Conservation (phyloP, 352 stramenopile species). For the Phytophthora tentaculata region DNA sequence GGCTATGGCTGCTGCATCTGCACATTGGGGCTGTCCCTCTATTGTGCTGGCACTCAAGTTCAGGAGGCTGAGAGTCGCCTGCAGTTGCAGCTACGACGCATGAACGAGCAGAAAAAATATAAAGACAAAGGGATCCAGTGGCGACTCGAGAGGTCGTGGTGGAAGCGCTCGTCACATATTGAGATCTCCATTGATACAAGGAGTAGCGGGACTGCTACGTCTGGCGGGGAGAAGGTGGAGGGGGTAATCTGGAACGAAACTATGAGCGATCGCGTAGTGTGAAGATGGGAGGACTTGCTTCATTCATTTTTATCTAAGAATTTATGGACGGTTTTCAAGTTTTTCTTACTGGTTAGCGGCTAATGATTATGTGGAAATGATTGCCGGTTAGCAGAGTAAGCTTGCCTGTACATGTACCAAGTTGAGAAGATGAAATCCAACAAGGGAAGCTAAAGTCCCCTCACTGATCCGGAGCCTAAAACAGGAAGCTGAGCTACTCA, state of each 20-base stretch:
- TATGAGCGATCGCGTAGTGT: slow-evolving; percentile 25
- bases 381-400: too few species aligned
- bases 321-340: too few species aligned
- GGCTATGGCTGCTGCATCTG: slow-evolving; percentile 86
- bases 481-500: too few species aligned
- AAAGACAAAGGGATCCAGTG: slow-evolving; percentile 62
- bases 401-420: too few species aligned
- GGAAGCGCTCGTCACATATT: slow-evolving; percentile 66
- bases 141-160: slow-evolving; percentile 73
- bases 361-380: too few species aligned
- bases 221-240: background rate
- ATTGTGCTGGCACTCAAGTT: slow-evolving; percentile 79
- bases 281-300: background rate
- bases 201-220: background rate
- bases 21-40: slow-evolving; percentile 81
- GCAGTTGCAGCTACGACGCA: slow-evolving; percentile 66
- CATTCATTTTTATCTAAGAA: slow-evolving; percentile 2
- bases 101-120: slow-evolving; percentile 79
- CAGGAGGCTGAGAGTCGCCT: slow-evolving; percentile 71
- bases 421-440: too few species aligned
- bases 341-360: too few species aligned
- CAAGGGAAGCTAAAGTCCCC: too few species aligned
- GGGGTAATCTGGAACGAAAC: slow-evolving; percentile 18
- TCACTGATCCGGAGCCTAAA: too few species aligned
- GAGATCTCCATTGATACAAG: slow-evolving; percentile 49